Conservation (phyloP, 805 yeast genomes). For the Ogataea neopini region DNA sequence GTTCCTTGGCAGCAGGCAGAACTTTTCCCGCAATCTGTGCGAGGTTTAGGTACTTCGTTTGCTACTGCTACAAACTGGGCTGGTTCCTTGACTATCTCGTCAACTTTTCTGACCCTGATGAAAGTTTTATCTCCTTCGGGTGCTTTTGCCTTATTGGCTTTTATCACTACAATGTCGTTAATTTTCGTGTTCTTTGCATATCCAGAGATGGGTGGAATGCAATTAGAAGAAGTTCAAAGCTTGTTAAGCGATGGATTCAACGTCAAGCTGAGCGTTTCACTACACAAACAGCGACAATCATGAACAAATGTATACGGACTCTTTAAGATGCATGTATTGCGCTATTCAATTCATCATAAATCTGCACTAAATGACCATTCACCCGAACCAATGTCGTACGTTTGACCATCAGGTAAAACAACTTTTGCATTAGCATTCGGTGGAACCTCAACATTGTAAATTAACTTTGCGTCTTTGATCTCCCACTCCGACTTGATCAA, state of each 20-base stretch:
- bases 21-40: constrained; percentile 53
- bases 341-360: background rate
- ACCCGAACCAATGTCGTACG: constrained; percentile 17
- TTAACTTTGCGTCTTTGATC: constrained; percentile 8
- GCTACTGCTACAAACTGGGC: constrained; percentile 46
- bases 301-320: too few relatives aligned
- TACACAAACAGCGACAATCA: constrained; percentile 21
- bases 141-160: constrained; percentile 48
- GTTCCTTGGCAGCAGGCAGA: constrained; percentile 63
- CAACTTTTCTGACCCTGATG: constrained; percentile 55
- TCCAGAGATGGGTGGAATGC: constrained; percentile 54
- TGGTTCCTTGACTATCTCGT: constrained; percentile 53
- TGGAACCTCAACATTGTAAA: constrained; percentile 15
- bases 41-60: constrained; percentile 48
- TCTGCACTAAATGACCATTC: background rate
- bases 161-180: constrained; percentile 44
- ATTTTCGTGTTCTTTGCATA: constrained; percentile 46
- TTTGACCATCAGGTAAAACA: constrained; percentile 17
- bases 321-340: too few relatives aligned
- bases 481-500: constrained; percentile 14
- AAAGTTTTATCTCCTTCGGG: constrained; percentile 53
- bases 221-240: constrained; percentile 50
- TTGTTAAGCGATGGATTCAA: constrained; percentile 49
- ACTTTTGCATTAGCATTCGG: constrained; percentile 14
- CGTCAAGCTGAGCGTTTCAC: constrained; percentile 40